phyloP scores from a whole-genome alignment of 2,329 filamentous ascomycete species.

The Ophiostoma quercus region DNA sequence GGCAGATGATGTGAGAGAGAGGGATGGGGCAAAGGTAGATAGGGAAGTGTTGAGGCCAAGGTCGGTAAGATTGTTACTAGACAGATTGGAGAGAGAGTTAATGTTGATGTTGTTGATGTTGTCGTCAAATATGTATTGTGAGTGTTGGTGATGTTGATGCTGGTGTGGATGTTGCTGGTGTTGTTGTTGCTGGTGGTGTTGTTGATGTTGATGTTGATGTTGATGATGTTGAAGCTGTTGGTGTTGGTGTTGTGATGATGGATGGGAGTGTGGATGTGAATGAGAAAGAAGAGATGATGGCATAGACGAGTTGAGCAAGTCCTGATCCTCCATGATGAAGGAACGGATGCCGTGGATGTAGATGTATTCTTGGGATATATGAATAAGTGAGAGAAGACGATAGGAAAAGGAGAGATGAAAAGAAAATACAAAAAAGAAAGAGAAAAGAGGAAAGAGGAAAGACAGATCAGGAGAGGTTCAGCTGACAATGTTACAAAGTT shows the following conservation, averaged over 20 bases:
- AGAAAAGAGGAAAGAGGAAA: neutral
- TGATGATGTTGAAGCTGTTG: neutral
- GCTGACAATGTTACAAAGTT: slow-evolving; percentile 1
- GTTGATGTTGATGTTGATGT: neutral
- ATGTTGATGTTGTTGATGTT: neutral
- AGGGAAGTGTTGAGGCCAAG: neutral
- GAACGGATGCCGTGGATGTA: slow-evolving; percentile 11
- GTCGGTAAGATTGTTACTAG: neutral
- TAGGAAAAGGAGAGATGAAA: neutral
- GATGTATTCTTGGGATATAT: slow-evolving; percentile 2
- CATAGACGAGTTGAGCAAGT: slow-evolving; percentile 1
- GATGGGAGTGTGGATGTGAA: neutral
- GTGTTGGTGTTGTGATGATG: neutral
- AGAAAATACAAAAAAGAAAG: neutral
- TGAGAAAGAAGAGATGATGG: slow-evolving; percentile 3
- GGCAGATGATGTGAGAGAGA: neutral
- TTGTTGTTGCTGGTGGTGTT: neutral
- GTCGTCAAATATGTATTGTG: neutral
- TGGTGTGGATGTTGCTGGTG: neutral
- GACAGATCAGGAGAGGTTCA: neutral
- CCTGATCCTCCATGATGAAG: slow-evolving; percentile 12
- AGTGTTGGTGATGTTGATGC: neutral
- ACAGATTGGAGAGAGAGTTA: neutral
- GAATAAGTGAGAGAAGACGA: neutral
- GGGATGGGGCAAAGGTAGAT: neutral